Evolutionary conservation across 345 rosid genomes (phyloP).

Genomic region (Populus pruinosa): DNA sequence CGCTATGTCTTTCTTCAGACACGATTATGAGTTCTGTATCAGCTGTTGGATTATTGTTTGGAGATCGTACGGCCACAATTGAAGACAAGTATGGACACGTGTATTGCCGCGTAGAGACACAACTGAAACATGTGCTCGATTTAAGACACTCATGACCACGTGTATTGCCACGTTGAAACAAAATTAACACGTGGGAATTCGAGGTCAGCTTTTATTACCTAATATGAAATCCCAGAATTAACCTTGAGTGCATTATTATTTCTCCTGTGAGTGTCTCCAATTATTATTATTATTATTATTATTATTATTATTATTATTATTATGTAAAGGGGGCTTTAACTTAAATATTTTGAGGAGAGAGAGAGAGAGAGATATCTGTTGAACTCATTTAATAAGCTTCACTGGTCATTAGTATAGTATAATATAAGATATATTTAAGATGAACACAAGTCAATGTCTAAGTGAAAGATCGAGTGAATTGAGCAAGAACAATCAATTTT

Average conservation of each 20-base stretch:
- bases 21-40: conserved; percentile 9
- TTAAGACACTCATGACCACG: neutral
- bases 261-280: neutral
- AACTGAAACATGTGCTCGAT: no score
- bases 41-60: neutral
- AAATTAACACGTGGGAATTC: neutral
- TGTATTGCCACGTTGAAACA: neutral
- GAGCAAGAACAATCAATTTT: no score
- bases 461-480: no score
- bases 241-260: neutral
- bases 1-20: conserved; percentile 24
- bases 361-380: no score
- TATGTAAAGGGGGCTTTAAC: no score
- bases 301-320: no score
- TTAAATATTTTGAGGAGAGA: no score
- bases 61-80: neutral
- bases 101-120: neutral
- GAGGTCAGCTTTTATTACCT: neutral
- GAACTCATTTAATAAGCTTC: no score
- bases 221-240: neutral
- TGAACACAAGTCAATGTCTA: no score
- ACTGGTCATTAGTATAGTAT: no score
- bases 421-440: no score
- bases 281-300: no score
- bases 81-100: conserved; percentile 13